These are phyloP conservation scores for Diutina sp. DNA, from an alignment of 1,139 yeast species.

Conservation along the genomic window DNA sequence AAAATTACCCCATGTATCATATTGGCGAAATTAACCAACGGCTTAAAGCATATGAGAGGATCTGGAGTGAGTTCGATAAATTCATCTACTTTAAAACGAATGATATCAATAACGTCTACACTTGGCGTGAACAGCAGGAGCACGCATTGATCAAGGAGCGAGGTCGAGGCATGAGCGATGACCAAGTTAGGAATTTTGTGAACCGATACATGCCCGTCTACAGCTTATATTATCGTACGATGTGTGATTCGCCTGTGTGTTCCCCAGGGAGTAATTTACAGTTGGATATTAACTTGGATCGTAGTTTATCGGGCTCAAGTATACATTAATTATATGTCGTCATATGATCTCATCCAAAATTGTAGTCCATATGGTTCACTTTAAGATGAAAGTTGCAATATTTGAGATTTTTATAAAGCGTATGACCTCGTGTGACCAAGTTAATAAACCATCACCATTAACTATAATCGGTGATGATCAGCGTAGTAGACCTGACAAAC, in stretches of 20 bases:
- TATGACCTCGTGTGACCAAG: not conserved
- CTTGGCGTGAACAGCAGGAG: constrained; percentile 84
- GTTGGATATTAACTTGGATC: constrained; percentile 4
- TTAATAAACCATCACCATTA: not conserved
- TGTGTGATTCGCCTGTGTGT: constrained; percentile 9
- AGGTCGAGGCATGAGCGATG: constrained; percentile 76
- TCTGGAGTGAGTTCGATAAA: constrained; percentile 49
- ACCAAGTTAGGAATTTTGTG: constrained; percentile 52
- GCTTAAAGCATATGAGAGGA: constrained; percentile 32
- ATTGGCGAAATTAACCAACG: constrained; percentile 34
- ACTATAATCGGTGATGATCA: too few species aligned
- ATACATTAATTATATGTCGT: not conserved
- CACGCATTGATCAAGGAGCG: constrained; percentile 38
- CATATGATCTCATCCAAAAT: too few species aligned
- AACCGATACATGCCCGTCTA: constrained; percentile 84
- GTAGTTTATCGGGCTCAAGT: not conserved
- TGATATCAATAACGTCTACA: constrained; percentile 48
- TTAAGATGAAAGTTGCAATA: not conserved
- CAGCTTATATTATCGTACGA: constrained; percentile 39
- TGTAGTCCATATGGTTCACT: not conserved
- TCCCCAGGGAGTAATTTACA: constrained; percentile 5
- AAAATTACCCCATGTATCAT: constrained; percentile 14
- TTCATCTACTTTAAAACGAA: constrained; percentile 55
- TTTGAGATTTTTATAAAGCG: not conserved
- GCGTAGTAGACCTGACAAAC: too few species aligned